Conservation (phyloP, 176 grass and related monocot species). For the Zea luxurians region DNA sequence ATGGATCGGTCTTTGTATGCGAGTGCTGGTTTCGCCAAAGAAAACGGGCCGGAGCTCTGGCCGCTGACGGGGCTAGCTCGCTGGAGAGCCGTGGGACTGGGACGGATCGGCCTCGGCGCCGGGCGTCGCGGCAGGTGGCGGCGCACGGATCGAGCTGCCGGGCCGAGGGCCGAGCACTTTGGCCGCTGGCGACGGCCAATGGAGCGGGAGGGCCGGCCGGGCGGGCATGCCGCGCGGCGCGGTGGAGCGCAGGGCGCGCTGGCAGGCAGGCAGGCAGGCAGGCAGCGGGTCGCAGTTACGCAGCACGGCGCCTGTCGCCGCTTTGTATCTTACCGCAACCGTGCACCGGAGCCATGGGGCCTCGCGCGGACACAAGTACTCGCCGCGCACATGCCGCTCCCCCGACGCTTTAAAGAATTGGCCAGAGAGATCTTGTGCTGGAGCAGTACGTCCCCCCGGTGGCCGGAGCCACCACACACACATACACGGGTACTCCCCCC, state of each 20-base stretch:
- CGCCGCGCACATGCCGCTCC: constrained; percentile 41
- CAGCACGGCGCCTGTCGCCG: background rate
- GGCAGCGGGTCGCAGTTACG: background rate
- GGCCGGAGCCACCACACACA: constrained; percentile 25
- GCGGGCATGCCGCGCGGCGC: background rate
- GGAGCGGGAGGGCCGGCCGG: background rate
- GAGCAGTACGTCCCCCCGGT: background rate
- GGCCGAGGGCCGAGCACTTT: background rate
- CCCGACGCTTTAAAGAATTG: constrained; percentile 32
- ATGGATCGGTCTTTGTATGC: background rate
- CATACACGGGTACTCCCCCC: background rate
- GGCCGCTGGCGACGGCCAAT: background rate
- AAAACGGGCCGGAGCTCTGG: background rate
- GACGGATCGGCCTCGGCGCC: background rate
- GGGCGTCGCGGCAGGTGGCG: constrained; percentile 11
- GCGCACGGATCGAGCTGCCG: constrained; percentile 11
- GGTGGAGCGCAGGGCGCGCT: background rate
- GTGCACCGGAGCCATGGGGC: constrained; percentile 4
- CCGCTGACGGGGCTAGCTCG: background rate
- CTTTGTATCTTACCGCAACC: constrained; percentile 29
- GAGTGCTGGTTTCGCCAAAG: background rate
- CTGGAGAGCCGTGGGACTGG: background rate
- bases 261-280: background rate
- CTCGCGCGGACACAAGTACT: constrained; percentile 34
- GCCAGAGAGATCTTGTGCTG: constrained; percentile 38